These are phyloP conservation scores for Spathaspora arborariae DNA, from an alignment of 805 yeast genomes.

Conservation along the genomic window DNA sequence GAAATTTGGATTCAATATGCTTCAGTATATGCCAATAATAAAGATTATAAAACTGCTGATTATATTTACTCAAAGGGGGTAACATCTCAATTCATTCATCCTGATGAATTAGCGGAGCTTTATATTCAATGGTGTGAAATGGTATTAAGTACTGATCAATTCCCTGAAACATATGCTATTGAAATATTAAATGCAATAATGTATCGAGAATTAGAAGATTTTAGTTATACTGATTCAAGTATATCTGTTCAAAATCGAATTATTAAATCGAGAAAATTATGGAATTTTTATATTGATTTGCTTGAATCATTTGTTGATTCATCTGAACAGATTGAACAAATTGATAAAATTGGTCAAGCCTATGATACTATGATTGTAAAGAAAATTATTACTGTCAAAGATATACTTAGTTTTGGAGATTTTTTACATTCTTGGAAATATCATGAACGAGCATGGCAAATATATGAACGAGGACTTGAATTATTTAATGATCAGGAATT, in stretches of 20 bases:
- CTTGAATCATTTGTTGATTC: conserved; percentile 53
- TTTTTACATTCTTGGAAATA: conserved; percentile 48
- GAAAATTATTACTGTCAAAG: conserved; percentile 66
- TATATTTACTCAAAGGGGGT: conserved; percentile 60
- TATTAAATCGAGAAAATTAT: conserved; percentile 58
- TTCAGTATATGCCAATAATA: conserved; percentile 50
- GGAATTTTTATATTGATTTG: conserved; percentile 73
- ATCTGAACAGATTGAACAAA: conserved; percentile 21
- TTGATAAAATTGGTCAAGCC: conserved; percentile 19
- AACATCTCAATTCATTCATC: conserved; percentile 61
- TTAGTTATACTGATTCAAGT: conserved; percentile 34
- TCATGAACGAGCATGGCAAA: conserved; percentile 52
- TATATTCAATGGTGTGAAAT: conserved; percentile 77
- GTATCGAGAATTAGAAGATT: conserved; percentile 10
- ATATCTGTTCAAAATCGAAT: conserved; percentile 55
- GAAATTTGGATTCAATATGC: conserved; percentile 73
- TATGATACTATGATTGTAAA: conserved; percentile 24
- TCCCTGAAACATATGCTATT: conserved; percentile 41
- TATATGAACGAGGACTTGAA: conserved; percentile 54
- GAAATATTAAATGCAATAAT: conserved; percentile 31
- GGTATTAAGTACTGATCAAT: conserved; percentile 48
- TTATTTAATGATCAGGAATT: conserved; percentile 59
- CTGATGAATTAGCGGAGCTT: conserved; percentile 63
- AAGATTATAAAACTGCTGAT: conserved; percentile 57
- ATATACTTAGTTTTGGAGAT: conserved; percentile 62